phyloP scores from a whole-genome alignment of 176 grass and related monocot genomes.

The Oryza longistaminata region DNA sequence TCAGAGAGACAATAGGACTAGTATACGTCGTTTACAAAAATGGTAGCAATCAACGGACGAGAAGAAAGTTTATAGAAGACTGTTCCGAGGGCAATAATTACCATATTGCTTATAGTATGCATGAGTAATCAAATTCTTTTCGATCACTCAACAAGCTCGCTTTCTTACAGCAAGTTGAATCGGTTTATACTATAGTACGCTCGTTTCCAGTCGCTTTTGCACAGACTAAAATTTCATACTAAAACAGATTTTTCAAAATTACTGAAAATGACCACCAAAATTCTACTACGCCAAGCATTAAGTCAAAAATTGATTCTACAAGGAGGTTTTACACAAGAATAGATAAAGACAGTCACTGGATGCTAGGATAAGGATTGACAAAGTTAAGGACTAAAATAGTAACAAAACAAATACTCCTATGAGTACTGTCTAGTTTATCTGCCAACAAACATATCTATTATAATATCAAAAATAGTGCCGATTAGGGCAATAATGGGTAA shows the following conservation, averaged over 20 bases:
- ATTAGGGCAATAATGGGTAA: constrained; percentile 7
- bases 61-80: background rate
- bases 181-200: background rate
- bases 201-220: background rate
- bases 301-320: background rate
- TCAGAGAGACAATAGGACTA: background rate
- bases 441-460: background rate
- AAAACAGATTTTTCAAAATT: background rate
- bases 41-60: background rate
- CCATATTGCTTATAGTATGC: background rate
- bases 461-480: background rate
- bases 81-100: background rate
- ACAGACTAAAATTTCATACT: background rate
- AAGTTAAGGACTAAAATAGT: background rate
- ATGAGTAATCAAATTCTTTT: background rate
- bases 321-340: constrained; percentile 22
- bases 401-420: background rate
- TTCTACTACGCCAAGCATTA: background rate
- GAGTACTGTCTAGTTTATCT: background rate
- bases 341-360: background rate
- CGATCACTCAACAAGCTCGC: background rate
- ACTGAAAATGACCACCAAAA: constrained; percentile 15
- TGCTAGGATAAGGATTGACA: background rate
- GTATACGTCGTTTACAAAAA: background rate
- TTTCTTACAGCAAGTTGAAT: background rate